Conservation (phyloP, 768 basidiomycete species). For the Mycena chlorophos region DNA sequence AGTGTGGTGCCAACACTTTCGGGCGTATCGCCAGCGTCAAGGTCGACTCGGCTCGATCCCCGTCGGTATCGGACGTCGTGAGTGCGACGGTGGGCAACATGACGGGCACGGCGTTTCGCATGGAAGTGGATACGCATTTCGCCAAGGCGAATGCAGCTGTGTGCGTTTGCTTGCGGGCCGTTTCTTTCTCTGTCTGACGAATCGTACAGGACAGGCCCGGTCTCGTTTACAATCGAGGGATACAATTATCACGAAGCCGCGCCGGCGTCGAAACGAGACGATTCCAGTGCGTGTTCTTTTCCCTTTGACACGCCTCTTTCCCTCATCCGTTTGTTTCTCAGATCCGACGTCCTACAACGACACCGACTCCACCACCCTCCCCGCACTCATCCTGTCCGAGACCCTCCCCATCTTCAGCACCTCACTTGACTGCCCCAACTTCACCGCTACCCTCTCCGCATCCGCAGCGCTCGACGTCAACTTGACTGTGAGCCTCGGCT, state of each 20-base stretch:
- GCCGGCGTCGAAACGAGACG: neutral
- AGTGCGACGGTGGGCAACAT: conserved; percentile 3
- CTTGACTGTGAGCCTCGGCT: conserved; percentile 18
- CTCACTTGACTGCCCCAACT: conserved; percentile 2
- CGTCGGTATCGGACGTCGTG: conserved; percentile 3
- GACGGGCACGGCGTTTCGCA: conserved; percentile 14
- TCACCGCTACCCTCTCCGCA: conserved; percentile 13
- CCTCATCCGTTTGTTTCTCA: neutral
- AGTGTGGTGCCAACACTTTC: conserved; percentile 13
- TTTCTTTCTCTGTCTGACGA: no score
- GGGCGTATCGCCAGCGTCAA: conserved; percentile 11
- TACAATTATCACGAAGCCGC: conserved; percentile 6
- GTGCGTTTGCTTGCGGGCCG: neutral
- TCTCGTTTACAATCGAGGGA: conserved; percentile 11
- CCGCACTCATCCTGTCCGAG: neutral
- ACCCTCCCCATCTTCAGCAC: conserved; percentile 9
- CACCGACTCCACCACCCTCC: conserved; percentile 7
- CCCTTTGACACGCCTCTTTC: neutral
- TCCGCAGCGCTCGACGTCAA: conserved; percentile 4
- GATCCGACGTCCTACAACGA: conserved; percentile 13
- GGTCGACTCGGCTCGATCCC: conserved; percentile 5
- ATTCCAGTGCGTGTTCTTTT: neutral
- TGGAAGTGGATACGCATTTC: conserved; percentile 16
- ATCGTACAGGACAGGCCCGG: conserved; percentile 10
- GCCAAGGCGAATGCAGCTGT: neutral